A percentile compares a stretch with the other conserved stretches of the same genome.
Evolutionary conservation across 495 filamentous ascomycete genomes (phyloP).

Genomic region (Podospora sp.): DNA sequence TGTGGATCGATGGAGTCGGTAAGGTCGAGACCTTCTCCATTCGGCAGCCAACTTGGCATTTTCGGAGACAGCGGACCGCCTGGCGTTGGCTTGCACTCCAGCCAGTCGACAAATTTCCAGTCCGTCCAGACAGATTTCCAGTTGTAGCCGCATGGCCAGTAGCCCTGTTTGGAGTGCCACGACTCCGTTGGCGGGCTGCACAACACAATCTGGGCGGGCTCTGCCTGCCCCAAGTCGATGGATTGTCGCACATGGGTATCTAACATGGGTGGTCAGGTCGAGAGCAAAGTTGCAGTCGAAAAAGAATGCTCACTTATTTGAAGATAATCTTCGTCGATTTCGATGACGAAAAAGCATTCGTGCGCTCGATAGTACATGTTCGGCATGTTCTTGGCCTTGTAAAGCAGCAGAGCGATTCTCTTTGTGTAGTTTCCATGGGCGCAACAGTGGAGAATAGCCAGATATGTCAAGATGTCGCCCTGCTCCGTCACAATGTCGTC

Average conservation of each 20-base stretch:
- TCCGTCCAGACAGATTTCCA: not conserved
- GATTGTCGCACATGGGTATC: not conserved
- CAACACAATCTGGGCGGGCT: not conserved
- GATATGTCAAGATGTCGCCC: not conserved
- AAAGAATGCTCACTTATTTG: not conserved
- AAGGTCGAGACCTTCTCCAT: not conserved
- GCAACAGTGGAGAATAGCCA: slow-evolving; percentile 13
- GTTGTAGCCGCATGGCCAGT: slow-evolving; percentile 13
- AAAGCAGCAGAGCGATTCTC: slow-evolving; percentile 3
- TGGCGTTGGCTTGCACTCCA: not conserved
- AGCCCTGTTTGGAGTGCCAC: slow-evolving; percentile 3
- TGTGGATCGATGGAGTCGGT: too few relatives aligned
- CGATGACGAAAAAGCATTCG: not conserved
- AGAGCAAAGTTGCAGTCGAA: not conserved
- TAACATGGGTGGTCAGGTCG: not conserved
- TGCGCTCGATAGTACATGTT: slow-evolving; percentile 3
- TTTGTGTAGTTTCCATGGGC: slow-evolving; percentile 7
- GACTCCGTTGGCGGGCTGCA: slow-evolving; percentile 8
- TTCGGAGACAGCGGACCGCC: not conserved
- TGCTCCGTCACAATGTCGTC: not conserved
- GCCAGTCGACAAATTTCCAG: not conserved
- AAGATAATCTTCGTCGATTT: slow-evolving; percentile 3
- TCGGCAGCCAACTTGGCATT: slow-evolving; percentile 1
- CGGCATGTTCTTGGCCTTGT: not conserved
- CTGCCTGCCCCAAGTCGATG: not conserved